Base-by-base conservation (phyloP, 176 grass and related monocot species). In the Poa pratensis region DNA sequence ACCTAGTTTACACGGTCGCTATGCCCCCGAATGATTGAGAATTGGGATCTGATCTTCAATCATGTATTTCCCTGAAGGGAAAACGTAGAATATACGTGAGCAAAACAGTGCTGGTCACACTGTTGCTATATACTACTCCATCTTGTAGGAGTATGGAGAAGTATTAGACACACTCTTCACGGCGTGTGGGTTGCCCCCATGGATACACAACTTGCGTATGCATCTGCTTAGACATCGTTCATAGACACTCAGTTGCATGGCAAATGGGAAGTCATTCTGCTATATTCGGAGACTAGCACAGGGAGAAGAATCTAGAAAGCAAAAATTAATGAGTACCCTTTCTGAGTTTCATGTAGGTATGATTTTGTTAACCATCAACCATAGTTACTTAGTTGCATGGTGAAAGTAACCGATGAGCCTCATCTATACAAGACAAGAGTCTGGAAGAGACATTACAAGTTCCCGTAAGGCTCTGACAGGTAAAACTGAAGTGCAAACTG, bases 21-120 rank as follows among this genome's bases (percentile, higher is more conserved):
- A 77, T 16, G 61, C n/a, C 73, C 18, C 23, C 53, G 14, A 17
- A 5, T 27, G 39, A 27, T 7, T 19, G 45, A 75, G 78, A 61
- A 26, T 73, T 43, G 13, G 39, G 66, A 84, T 79, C 63, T 75
- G 79, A 84, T 48, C 18, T 88, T 61, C 24, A 46, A 82, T 35
- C 26, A n/a, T 10, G 17, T 69, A 12, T 69, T 20, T 7, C 65
- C 65, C 32, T 20, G 34, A 69, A 69, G 65, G 11, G 18, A 40
- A 69, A 39, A 39, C 32, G 55, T 10, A 18, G 35, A 50, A n/a
- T 50, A 51, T 23, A 54, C 1, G 34, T 1, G 77, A 80, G 9
- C 40, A 26, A 26, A 32, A 32, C 18, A 68, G 17, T 54, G 52
- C 52, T 20, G 52, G 52, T 19, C 52, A 54, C 52, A 54, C 57